Evolutionary conservation across 1,284 basidiomycete genomes (phyloP).

Genomic region (Tilletiaria anomala): DNA sequence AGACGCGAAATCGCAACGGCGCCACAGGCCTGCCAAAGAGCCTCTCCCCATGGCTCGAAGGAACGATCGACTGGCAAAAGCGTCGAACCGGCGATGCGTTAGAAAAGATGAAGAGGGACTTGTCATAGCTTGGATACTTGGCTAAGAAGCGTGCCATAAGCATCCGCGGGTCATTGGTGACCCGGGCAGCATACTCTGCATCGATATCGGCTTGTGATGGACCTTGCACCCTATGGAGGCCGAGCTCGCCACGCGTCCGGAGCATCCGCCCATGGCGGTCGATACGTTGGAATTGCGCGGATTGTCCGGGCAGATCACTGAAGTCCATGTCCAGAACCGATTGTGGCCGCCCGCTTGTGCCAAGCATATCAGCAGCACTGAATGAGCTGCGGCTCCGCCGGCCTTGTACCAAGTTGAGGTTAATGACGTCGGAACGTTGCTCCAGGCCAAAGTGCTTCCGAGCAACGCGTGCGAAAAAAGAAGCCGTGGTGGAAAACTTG

Average conservation of each 20-base stretch:
- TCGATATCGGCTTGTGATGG: conserved; percentile 10
- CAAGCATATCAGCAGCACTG: too few relatives aligned
- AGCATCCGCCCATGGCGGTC: conserved; percentile 55
- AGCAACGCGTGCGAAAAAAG: too few relatives aligned
- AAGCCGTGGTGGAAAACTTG: too few relatives aligned
- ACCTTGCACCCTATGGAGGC: conserved; percentile 11
- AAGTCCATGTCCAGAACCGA: not conserved
- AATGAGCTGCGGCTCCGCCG: too few relatives aligned
- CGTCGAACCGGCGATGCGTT: conserved; percentile 63
- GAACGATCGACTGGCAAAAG: conserved; percentile 69
- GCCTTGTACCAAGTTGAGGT: too few relatives aligned
- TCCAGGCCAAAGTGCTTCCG: not conserved
- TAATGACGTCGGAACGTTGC: not conserved
- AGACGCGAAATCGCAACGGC: too few relatives aligned
- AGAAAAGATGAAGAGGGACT: conserved; percentile 74
- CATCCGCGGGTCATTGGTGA: conserved; percentile 55
- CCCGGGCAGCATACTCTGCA: conserved; percentile 37
- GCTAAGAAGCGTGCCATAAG: conserved; percentile 75
- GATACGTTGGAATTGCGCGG: too few relatives aligned
- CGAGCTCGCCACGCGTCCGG: conserved; percentile 33
- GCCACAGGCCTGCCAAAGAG: conserved; percentile 44
- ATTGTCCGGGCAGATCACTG: too few relatives aligned
- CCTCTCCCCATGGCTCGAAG: conserved; percentile 64
- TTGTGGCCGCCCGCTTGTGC: not conserved
- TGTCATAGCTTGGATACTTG: conserved; percentile 78